Evolutionary conservation across 495 filamentous ascomycete genomes (phyloP).

Genomic region (Xylaria intraflava): DNA sequence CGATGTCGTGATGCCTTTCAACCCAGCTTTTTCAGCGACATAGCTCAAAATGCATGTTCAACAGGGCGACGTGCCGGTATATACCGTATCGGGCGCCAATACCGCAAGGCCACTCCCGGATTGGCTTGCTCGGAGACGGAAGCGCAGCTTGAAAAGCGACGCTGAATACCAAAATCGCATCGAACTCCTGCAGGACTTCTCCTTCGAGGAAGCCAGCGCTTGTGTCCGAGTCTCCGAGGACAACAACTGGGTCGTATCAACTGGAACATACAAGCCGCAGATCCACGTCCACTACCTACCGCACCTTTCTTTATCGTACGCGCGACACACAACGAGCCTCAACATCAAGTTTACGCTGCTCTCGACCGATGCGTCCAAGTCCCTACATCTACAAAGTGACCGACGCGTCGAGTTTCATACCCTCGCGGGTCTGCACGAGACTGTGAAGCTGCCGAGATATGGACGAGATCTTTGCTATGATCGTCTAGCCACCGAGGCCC

Average conservation of each 20-base stretch:
- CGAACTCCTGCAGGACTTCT: conserved; percentile 94
- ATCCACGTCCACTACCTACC: conserved; percentile 93
- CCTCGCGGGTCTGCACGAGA: conserved; percentile 78
- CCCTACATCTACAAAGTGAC: conserved; percentile 86
- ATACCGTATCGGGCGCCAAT: conserved; percentile 89
- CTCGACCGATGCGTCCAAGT: conserved; percentile 93
- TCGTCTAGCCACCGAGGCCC: conserved; percentile 73
- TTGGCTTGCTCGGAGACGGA: conserved; percentile 85
- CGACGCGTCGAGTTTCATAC: conserved; percentile 93
- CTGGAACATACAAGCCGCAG: conserved; percentile 90
- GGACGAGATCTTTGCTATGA: conserved; percentile 86
- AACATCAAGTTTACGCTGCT: conserved; percentile 90
- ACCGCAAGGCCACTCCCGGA: conserved; percentile 89
- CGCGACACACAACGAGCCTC: conserved; percentile 86
- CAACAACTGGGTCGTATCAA: conserved; percentile 97
- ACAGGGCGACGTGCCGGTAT: conserved; percentile 83
- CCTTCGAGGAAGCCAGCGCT: conserved; percentile 95
- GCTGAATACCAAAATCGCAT: conserved; percentile 88
- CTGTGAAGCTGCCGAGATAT: conserved; percentile 81
- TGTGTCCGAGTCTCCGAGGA: conserved; percentile 90
- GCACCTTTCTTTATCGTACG: conserved; percentile 84
- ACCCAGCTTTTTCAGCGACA: neutral
- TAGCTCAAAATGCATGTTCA: conserved; percentile 10
- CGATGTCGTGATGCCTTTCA: neutral
- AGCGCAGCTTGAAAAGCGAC: conserved; percentile 89